phyloP scores from a whole-genome alignment of 768 basidiomycete genomes.

The Sarcomyxa edulis region DNA sequence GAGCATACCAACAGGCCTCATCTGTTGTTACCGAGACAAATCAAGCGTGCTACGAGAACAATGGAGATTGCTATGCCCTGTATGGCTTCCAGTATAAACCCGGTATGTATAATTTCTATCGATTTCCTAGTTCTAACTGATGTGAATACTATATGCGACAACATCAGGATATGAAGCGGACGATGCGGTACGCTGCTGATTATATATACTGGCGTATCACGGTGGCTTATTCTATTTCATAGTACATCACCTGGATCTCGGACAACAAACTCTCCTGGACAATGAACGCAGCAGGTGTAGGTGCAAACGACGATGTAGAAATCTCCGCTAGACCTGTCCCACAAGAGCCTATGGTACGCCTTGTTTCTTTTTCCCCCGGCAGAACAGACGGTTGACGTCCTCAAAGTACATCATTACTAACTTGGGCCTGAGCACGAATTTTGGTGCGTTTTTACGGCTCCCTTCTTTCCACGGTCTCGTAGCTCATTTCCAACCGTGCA shows the following conservation, averaged over 20 bases:
- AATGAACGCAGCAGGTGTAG: constrained; percentile 62
- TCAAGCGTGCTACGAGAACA: constrained; percentile 61
- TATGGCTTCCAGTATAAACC: constrained; percentile 68
- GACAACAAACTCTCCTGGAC: constrained; percentile 71
- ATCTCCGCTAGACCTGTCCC: constrained; percentile 68
- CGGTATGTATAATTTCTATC: constrained; percentile 23
- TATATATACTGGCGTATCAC: background rate
- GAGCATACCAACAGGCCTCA: constrained; percentile 72
- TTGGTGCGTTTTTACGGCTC: no score
- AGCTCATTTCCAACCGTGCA: no score
- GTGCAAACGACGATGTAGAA: constrained; percentile 49
- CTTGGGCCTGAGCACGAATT: constrained; percentile 78
- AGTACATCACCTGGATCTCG: constrained; percentile 87
- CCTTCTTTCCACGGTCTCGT: no score
- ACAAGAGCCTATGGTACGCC: constrained; percentile 78
- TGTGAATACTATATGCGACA: no score
- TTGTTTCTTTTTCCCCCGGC: background rate
- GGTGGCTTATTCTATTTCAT: background rate
- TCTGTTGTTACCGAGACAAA: constrained; percentile 68
- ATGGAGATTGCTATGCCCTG: constrained; percentile 53
- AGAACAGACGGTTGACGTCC: background rate
- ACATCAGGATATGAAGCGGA: constrained; percentile 63
- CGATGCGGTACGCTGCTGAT: constrained; percentile 39
- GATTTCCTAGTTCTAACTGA: no score
- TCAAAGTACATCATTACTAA: constrained; percentile 76